These are phyloP conservation scores for Sarocladium strictum DNA, from an alignment of 2,329 filamentous ascomycete genomes.

Conservation along the genomic window DNA sequence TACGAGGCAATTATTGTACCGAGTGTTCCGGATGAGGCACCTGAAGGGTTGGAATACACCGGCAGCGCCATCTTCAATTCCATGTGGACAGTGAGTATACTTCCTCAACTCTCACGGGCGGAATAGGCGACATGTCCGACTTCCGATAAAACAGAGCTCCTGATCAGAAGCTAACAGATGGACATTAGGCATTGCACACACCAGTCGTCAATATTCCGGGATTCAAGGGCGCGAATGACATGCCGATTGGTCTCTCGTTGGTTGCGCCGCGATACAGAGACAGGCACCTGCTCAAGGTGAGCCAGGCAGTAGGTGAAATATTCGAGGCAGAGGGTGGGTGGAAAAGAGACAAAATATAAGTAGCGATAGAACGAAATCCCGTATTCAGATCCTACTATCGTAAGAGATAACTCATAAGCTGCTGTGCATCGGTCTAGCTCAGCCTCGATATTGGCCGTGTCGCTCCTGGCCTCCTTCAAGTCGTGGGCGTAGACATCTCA, in stretches of 20 bases:
- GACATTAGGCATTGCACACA: constrained; percentile 43
- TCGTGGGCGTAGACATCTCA: too few relatives aligned
- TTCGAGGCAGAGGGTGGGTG: constrained; percentile 29
- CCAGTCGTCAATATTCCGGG: constrained; percentile 61
- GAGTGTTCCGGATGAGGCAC: constrained; percentile 51
- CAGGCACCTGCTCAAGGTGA: constrained; percentile 35
- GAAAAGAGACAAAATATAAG: too few relatives aligned
- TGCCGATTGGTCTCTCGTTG: constrained; percentile 56
- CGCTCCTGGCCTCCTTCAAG: too few relatives aligned
- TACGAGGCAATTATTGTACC: constrained; percentile 52
- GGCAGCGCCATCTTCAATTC: constrained; percentile 43
- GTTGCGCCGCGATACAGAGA: constrained; percentile 43
- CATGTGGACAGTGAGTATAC: constrained; percentile 41
- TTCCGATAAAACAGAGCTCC: too few relatives aligned
- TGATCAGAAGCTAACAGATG: too few relatives aligned
- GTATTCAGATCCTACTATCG: too few relatives aligned
- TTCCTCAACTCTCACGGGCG: neutral
- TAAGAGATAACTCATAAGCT: too few relatives aligned
- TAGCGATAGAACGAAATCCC: too few relatives aligned
- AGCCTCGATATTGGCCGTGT: too few relatives aligned
- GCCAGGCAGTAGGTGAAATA: constrained; percentile 29
- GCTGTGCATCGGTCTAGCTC: too few relatives aligned
- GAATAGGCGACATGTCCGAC: too few relatives aligned
- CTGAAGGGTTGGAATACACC: constrained; percentile 41
- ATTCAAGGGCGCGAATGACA: constrained; percentile 43